Base-by-base conservation (phyloP, 2,329 filamentous ascomycete species). In the Coniella vitis region DNA sequence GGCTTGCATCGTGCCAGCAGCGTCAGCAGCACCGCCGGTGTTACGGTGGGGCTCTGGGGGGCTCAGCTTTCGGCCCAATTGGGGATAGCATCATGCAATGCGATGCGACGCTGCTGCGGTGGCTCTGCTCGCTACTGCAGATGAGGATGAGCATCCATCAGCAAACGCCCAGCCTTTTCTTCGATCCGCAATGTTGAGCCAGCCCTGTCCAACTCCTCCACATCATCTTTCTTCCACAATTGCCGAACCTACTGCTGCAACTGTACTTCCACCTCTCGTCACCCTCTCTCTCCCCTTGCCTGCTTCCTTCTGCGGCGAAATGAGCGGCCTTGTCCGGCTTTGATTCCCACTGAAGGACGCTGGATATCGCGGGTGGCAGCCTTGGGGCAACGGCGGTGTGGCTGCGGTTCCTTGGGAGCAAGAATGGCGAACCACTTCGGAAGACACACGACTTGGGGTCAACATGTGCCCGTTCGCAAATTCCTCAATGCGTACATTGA, bases 31-130 rank as follows among this genome's bases (percentile, higher is more conserved):
- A 29, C 32, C 19, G 20, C n/a, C n/a, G n/a, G n/a, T n/a, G n/a
- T n/a, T n/a, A n/a, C n/a, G n/a, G n/a, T n/a, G n/a, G n/a, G n/a
- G n/a, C n/a, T n/a, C 16, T 14, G 16, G 20, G 22, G 2, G 29
- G 19, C n/a, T 31, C 43, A 45, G 43, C 43, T 45, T 13, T 36
- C 14, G 17, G 39, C 48, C 45, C 35, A 43, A 53, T 40, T 38
- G n/a, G 51, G 51, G 35, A 47, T 50, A 42, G 51, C 47, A 44
- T 38, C 38, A 41, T 53, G 51, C 51, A 53, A 39, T 47, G 31
- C 43, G 8, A 39, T 47, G 31, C 43, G 8, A 53, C 44, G 37
- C 39, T 42, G 43, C 50, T 37, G 35, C 47, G 43, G 50, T 43
- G 46, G 42, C 50, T 31, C 25, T 10, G 5, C 25, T 29, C 5